A percentile compares a stretch with the other conserved stretches of the same genome.
Conservation (phyloP, 2,329 filamentous ascomycete species). For the Cercospora sp. region DNA sequence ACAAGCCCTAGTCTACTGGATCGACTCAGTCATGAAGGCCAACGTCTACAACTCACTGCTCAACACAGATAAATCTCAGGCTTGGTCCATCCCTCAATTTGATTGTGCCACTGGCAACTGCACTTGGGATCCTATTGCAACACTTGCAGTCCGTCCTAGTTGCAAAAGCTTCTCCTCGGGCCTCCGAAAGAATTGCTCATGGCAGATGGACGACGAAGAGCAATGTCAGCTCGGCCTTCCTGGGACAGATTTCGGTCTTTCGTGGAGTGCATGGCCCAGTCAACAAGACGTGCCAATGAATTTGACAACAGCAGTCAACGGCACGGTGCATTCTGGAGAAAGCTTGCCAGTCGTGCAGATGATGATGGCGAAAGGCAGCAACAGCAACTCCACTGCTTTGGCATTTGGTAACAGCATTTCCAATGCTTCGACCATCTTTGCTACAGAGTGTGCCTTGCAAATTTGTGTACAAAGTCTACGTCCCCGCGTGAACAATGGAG, state of each 20-base stretch:
- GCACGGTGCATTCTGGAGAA: not conserved
- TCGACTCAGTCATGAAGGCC: not conserved
- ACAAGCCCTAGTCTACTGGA: not conserved
- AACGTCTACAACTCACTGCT: not conserved
- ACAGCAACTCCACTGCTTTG: not conserved
- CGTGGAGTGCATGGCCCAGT: not conserved
- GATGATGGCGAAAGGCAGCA: not conserved
- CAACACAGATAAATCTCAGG: not conserved
- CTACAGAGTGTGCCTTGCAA: not conserved
- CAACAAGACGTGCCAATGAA: not conserved
- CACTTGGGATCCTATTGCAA: not conserved
- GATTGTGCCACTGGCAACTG: not conserved
- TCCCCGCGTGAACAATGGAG: not conserved
- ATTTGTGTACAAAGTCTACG: not conserved
- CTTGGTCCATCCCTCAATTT: not conserved
- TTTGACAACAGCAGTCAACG: not conserved
- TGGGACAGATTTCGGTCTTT: not conserved
- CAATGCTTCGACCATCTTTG: not conserved
- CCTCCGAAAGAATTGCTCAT: not conserved
- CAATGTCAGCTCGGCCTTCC: not conserved
- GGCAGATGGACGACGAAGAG: not conserved
- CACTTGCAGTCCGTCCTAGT: not conserved
- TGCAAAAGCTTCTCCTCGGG: not conserved
- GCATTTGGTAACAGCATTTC: not conserved
- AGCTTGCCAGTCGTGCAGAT: not conserved